These are phyloP conservation scores for Leucoagaricus sp. DNA, from an alignment of 1,284 basidiomycete species.

Conservation along the genomic window DNA sequence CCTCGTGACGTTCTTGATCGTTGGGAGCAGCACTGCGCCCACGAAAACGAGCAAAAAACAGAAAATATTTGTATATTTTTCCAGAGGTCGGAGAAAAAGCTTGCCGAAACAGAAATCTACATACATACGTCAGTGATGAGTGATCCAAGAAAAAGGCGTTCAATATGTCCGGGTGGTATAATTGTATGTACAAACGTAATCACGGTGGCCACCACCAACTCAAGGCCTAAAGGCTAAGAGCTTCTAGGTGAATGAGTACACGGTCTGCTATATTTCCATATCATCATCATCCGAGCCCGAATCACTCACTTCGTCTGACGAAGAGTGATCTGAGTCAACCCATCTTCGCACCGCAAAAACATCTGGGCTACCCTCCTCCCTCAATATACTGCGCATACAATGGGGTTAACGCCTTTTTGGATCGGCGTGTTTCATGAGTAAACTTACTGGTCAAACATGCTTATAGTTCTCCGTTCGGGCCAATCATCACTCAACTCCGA, in stretches of 20 bases:
- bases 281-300: conserved; percentile 1
- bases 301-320: conserved; percentile 15
- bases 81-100: too few relatives aligned
- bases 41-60: too few relatives aligned
- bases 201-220: too few relatives aligned
- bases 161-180: too few relatives aligned
- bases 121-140: too few relatives aligned
- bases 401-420: background rate
- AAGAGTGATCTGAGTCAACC: conserved; percentile 20
- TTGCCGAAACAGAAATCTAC: too few relatives aligned
- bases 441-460: conserved; percentile 53
- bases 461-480: conserved; percentile 37
- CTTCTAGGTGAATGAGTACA: too few relatives aligned
- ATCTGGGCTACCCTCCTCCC: conserved; percentile 49
- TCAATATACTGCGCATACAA: conserved; percentile 44
- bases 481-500: conserved; percentile 30
- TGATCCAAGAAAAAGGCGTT: too few relatives aligned
- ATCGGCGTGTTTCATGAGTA: background rate
- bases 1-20: background rate
- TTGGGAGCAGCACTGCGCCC: too few relatives aligned
- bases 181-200: too few relatives aligned
- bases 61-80: too few relatives aligned
- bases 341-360: conserved; percentile 46
- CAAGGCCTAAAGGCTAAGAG: too few relatives aligned
- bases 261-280: conserved; percentile 1